Evolutionary conservation across 208 protist genomes (phyloP).

Genomic region (Entamoeba dispar): DNA sequence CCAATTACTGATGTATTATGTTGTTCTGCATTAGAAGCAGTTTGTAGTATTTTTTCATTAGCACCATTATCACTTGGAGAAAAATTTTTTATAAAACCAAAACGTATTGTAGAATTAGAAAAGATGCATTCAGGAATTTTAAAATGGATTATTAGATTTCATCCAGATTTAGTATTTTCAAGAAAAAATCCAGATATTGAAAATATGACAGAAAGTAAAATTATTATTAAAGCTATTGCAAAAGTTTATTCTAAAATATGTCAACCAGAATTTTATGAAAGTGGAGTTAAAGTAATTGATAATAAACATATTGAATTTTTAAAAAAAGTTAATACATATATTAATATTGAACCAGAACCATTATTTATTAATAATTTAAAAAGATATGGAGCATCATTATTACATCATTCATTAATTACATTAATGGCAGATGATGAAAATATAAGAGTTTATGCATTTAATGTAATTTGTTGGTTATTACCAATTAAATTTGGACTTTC

Average conservation of each 20-base stretch:
- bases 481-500: not conserved
- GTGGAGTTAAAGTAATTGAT: not conserved
- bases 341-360: not conserved
- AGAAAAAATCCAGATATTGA: not conserved
- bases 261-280: not conserved
- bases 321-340: not conserved
- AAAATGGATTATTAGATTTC: not conserved
- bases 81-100: not conserved
- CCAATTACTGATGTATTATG: not conserved
- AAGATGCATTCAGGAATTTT: not conserved
- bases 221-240: not conserved
- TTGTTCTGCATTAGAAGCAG: not conserved
- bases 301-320: not conserved
- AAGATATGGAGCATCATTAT: not conserved
- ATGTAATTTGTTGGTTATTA: not conserved
- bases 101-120: not conserved
- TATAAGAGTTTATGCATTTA: not conserved
- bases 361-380: not conserved
- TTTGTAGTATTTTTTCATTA: not conserved
- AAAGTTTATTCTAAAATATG: not conserved
- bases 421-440: not conserved
- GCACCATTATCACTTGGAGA: not conserved
- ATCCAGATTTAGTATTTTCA: not conserved
- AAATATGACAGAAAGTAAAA: not conserved
- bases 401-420: not conserved